Evolutionary conservation across 495 filamentous ascomycete species (phyloP).

Genomic region (Letharia columbiana): DNA sequence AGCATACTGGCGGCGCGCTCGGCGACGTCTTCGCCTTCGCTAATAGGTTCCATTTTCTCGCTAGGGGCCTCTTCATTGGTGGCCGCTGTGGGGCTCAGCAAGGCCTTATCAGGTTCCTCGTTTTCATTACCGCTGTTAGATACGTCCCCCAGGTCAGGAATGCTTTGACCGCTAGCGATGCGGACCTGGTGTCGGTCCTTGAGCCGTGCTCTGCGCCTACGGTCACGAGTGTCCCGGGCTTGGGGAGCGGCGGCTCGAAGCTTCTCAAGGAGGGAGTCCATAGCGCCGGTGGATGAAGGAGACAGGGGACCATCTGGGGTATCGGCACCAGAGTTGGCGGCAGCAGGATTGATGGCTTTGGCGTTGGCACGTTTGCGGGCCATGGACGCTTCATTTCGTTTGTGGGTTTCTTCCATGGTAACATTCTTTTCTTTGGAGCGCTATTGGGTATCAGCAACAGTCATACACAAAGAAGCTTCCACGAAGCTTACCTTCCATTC

Average conservation of each 20-base stretch:
- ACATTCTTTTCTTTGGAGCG: conserved; percentile 91
- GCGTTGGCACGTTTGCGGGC: conserved; percentile 65
- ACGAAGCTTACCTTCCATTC: conserved; percentile 72
- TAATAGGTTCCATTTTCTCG: conserved; percentile 38
- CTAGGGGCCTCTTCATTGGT: conserved; percentile 22
- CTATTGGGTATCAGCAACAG: conserved; percentile 32
- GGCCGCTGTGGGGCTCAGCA: conserved; percentile 28
- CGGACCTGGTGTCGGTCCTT: conserved; percentile 92
- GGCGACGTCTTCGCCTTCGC: conserved; percentile 65
- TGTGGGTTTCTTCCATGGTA: conserved; percentile 68
- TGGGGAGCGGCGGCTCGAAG: conserved; percentile 87
- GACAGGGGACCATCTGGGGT: conserved; percentile 46
- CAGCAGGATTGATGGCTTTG: conserved; percentile 47
- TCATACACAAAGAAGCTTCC: background rate
- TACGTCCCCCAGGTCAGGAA: conserved; percentile 51
- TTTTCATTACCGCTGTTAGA: conserved; percentile 27
- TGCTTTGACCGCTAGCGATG: conserved; percentile 75
- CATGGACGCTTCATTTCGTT: conserved; percentile 79
- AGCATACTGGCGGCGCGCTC: conserved; percentile 75
- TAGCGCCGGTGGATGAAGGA: conserved; percentile 77
- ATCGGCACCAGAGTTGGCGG: conserved; percentile 35
- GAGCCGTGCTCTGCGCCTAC: conserved; percentile 74
- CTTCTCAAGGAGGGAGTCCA: conserved; percentile 96
- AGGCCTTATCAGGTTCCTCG: conserved; percentile 22
- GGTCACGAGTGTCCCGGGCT: conserved; percentile 75